A percentile compares a stretch with the other conserved stretches of the same genome.
These are phyloP conservation scores for Poa pratensis DNA, from an alignment of 176 grass and related monocot species.

Conservation along the genomic window DNA sequence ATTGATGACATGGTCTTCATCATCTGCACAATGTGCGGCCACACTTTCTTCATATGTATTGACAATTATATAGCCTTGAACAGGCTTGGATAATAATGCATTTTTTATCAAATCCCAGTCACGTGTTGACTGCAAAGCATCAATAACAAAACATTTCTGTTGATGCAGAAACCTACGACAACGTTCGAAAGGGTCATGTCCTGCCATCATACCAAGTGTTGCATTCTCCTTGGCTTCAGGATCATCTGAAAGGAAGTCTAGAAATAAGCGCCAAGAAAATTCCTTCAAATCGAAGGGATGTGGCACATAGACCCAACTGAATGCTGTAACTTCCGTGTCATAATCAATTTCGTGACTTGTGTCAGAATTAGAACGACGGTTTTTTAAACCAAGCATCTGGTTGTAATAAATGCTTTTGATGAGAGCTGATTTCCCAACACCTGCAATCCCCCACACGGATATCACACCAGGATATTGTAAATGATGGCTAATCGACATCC, in stretches of 20 bases:
- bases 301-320: background rate
- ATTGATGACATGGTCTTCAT: no score
- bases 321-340: no score
- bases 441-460: background rate
- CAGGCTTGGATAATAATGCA: no score
- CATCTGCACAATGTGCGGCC: no score
- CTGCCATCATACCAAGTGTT: background rate
- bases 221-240: background rate
- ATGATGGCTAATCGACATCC: no score
- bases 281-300: background rate
- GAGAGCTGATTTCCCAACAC: background rate
- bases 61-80: no score
- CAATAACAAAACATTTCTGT: background rate
- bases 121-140: no score
- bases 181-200: background rate
- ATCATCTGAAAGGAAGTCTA: background rate
- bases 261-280: background rate
- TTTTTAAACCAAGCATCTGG: background rate
- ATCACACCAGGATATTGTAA: background rate
- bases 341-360: no score
- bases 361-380: no score
- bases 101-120: no score
- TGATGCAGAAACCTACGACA: background rate
- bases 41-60: no score
- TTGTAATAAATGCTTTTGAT: background rate